Conservation (phyloP, 2,329 filamentous ascomycete genomes). For the Apiospora arundinis region DNA sequence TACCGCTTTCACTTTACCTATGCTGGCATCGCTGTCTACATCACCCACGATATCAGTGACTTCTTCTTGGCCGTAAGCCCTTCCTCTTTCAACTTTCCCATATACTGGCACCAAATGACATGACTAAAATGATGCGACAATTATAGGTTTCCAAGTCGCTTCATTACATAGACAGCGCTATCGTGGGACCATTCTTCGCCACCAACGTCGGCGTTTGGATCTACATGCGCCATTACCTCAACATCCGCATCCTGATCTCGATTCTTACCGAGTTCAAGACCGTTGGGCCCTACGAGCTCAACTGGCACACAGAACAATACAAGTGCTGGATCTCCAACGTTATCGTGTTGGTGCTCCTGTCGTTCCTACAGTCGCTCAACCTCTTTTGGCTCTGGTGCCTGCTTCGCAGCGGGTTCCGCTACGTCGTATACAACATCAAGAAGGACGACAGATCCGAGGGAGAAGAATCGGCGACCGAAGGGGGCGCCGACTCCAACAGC, state of each 20-base stretch:
- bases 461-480: not conserved
- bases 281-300: constrained; percentile 13
- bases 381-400: constrained; percentile 12
- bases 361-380: constrained; percentile 4
- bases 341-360: constrained; percentile 16
- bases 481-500: not conserved
- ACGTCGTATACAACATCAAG: constrained; percentile 21
- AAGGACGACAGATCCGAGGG: constrained; percentile 17
- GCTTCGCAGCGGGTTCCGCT: constrained; percentile 15
- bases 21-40: constrained; percentile 10
- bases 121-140: not conserved
- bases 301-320: constrained; percentile 3
- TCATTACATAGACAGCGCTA: constrained; percentile 12
- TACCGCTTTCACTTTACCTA: constrained; percentile 10
- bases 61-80: constrained; percentile 26
- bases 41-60: constrained; percentile 14
- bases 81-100: not conserved
- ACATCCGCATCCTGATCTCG: constrained; percentile 16
- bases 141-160: not conserved
- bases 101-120: not conserved
- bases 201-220: constrained; percentile 15
- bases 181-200: constrained; percentile 14
- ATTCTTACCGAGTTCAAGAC: constrained; percentile 15
- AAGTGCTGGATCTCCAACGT: constrained; percentile 19
- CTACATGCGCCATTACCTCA: constrained; percentile 17